These are phyloP conservation scores for Phytophthora kernoviae DNA, from an alignment of 352 stramenopile genomes.

Conservation along the genomic window DNA sequence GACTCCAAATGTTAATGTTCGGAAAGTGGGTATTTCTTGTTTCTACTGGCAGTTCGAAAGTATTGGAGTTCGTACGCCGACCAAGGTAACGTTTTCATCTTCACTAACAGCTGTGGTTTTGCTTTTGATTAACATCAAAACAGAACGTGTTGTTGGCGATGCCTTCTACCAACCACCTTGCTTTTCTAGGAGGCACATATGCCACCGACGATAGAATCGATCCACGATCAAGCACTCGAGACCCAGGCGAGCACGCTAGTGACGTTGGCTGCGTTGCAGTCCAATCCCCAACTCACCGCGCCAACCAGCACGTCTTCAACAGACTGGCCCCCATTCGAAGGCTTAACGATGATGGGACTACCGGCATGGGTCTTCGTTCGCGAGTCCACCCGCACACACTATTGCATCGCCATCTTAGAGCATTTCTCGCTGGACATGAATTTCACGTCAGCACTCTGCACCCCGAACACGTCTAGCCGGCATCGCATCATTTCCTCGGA, in stretches of 20 bases:
- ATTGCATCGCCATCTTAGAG: conserved; percentile 30
- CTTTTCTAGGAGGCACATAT: background rate
- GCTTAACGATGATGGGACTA: conserved; percentile 35
- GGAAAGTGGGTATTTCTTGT: too few species aligned
- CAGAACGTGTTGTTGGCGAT: too few species aligned
- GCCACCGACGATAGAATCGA: conserved; percentile 9
- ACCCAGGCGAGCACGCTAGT: conserved; percentile 52
- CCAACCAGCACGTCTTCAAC: conserved; percentile 29
- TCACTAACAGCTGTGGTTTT: too few species aligned
- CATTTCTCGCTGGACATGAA: conserved; percentile 39
- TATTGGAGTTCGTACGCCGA: too few species aligned
- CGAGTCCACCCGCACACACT: conserved; percentile 44
- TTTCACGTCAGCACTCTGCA: conserved; percentile 31
- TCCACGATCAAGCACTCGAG: conserved; percentile 34
- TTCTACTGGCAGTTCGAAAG: too few species aligned
- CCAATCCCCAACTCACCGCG: conserved; percentile 50
- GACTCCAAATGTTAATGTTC: too few species aligned
- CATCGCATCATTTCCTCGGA: conserved; percentile 1
- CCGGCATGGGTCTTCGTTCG: conserved; percentile 47
- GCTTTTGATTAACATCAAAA: too few species aligned
- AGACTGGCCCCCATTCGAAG: background rate
- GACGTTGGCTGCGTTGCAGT: conserved; percentile 34
- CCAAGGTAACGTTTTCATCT: too few species aligned
- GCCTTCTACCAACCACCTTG: background rate
- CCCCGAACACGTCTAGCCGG: conserved; percentile 12